phyloP scores from a whole-genome alignment of 176 grass and related monocot genomes.

The Oryza rufipogon region DNA sequence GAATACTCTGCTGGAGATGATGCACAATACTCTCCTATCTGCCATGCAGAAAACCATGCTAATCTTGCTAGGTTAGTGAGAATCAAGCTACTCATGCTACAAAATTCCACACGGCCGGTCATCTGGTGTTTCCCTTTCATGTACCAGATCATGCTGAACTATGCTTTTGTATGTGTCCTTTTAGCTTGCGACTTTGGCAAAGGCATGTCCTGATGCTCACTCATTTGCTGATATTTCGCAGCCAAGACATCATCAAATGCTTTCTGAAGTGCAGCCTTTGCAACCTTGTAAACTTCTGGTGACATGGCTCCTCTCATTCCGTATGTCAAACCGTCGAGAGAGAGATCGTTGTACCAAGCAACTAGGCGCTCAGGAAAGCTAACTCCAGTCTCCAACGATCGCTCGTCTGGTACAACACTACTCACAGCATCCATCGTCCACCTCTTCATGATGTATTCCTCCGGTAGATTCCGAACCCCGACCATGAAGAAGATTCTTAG shows the following conservation, averaged over 20 bases:
- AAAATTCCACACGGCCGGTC: background rate
- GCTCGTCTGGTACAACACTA: constrained; percentile 33
- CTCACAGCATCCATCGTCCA: constrained; percentile 56
- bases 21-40: background rate
- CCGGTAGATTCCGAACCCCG: constrained; percentile 47
- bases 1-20: background rate
- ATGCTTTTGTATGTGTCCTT: constrained; percentile 31
- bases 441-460: constrained; percentile 54
- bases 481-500: constrained; percentile 63
- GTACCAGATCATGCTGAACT: constrained; percentile 36
- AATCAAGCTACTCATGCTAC: background rate
- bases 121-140: constrained; percentile 24
- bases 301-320: constrained; percentile 46
- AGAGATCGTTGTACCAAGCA: constrained; percentile 68
- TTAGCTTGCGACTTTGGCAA: constrained; percentile 54
- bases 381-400: constrained; percentile 19
- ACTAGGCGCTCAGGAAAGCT: constrained; percentile 43
- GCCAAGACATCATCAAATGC: constrained; percentile 54
- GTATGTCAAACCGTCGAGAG: constrained; percentile 44
- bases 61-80: background rate
- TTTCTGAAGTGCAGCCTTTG: constrained; percentile 63
- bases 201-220: constrained; percentile 46
- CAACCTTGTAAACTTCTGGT: constrained; percentile 56
- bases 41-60: no score
- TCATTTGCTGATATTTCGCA: constrained; percentile 55